Base-by-base conservation (phyloP, 2,329 filamentous ascomycete species). In the Simplicillium aogashimaense region DNA sequence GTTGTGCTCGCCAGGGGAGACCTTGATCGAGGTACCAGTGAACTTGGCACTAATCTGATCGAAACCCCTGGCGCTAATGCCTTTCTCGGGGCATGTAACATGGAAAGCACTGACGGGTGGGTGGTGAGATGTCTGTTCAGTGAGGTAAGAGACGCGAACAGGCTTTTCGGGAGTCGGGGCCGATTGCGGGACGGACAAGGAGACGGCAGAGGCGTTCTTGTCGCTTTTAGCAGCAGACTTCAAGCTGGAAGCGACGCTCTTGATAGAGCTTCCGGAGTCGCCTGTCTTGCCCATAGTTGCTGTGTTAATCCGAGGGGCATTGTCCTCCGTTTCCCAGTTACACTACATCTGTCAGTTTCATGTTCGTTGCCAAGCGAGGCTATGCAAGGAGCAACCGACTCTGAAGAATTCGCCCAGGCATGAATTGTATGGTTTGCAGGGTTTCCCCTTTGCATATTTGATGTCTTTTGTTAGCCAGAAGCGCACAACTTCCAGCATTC, bases 401-500 rank as follows among this genome's bases (percentile, higher is more conserved):
- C 88, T 77, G 67, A 98, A 98, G 66, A 98, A 98, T 67, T 98
- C 92, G 48, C 92, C 92, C 38, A 98, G 66, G 29, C 88, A 89
- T 36, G 89, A 95, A 64, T 98, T 98, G 68, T 98, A 98, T 10
- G 92, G 92, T 65, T 98, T 98, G 78, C 90, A 97, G 34, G 92
- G 92, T 68, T 89, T 94, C 44, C 90, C 90, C 68, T 97, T 97
- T 59, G 94, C 86, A 56, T 97, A 98, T 76, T 98, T 98, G 62
- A 98, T 62, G 61, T 98, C 92, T 63, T 98, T 98, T 47, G 92
- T 97, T 55, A 97, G 94, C 92, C 92, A 98, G 65, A 97, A 98
- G 44, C 89, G 81, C 52, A 97, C 65, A 25, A 94, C 87, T 55
- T 90, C 89, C 38, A 98, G 76, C 86, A 95, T 95, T 51, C 92